phyloP scores from a whole-genome alignment of 1,284 basidiomycete genomes.

The Retiboletus flavoniger region DNA sequence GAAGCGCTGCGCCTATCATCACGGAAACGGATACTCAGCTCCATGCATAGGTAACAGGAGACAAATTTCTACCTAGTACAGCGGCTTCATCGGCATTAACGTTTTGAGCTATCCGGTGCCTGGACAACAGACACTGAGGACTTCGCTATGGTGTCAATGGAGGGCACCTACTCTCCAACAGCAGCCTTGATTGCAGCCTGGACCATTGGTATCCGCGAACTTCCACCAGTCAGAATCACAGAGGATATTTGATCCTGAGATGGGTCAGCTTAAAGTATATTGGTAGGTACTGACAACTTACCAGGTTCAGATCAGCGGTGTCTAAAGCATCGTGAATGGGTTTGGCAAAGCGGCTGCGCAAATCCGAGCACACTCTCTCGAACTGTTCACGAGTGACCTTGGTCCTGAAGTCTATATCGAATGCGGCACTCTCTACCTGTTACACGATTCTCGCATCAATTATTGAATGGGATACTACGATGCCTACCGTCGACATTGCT shows the following conservation, averaged over 20 bases:
- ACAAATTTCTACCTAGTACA: constrained; percentile 64
- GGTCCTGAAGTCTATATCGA: constrained; percentile 88
- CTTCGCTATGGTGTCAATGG: neutral
- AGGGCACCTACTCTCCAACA: constrained; percentile 65
- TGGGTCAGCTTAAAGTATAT: constrained; percentile 3
- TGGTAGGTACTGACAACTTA: constrained; percentile 24
- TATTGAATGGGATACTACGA: neutral
- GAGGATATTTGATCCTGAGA: constrained; percentile 74
- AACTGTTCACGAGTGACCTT: constrained; percentile 77
- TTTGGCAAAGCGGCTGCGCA: constrained; percentile 61
- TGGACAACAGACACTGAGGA: constrained; percentile 29
- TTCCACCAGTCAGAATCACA: constrained; percentile 89
- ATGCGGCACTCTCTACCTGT: constrained; percentile 83
- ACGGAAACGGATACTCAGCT: constrained; percentile 7
- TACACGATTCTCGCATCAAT: constrained; percentile 9
- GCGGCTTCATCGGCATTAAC: constrained; percentile 98
- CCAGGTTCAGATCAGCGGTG: constrained; percentile 67
- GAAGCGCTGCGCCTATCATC: constrained; percentile 77
- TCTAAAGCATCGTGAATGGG: constrained; percentile 80
- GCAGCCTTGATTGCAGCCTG: constrained; percentile 76
- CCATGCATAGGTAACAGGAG: neutral
- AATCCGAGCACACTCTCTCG: constrained; percentile 68
- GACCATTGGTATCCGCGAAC: constrained; percentile 89
- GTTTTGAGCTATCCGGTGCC: constrained; percentile 84
- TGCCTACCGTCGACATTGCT: constrained; percentile 64